These are phyloP conservation scores for Heimioporus sp. DNA, from an alignment of 768 basidiomycete genomes.

Conservation along the genomic window DNA sequence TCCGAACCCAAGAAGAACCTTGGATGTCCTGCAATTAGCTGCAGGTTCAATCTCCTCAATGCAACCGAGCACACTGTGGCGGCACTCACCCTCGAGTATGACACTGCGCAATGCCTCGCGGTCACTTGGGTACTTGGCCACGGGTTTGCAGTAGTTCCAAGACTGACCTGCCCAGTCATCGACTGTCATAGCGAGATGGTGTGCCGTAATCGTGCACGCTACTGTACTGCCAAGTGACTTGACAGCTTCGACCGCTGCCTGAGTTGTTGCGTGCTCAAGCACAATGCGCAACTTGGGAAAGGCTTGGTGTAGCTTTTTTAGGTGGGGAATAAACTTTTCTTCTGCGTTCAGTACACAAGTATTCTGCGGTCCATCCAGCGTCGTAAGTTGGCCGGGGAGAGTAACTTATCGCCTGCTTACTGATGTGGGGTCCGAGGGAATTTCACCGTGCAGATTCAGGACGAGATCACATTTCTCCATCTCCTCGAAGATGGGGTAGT, in stretches of 20 bases:
- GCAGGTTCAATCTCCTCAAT: neutral
- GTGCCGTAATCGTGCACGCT: conserved; percentile 95
- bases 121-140: conserved; percentile 95
- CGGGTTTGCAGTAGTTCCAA: conserved; percentile 96
- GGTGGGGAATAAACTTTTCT: conserved; percentile 81
- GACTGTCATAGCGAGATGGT: conserved; percentile 90
- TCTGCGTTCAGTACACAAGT: conserved; percentile 94
- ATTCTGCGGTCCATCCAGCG: conserved; percentile 48
- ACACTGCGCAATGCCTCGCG: conserved; percentile 77
- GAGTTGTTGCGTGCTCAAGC: conserved; percentile 94
- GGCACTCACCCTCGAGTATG: conserved; percentile 61
- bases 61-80: neutral
- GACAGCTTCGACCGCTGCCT: conserved; percentile 86
- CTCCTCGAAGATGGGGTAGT: conserved; percentile 89
- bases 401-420: conserved; percentile 34
- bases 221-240: conserved; percentile 77
- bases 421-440: conserved; percentile 76
- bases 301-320: conserved; percentile 71
- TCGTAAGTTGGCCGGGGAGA: neutral
- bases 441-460: conserved; percentile 94
- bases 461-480: conserved; percentile 96
- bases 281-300: conserved; percentile 95
- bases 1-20: conserved; percentile 98
- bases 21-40: conserved; percentile 62
- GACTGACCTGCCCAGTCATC: conserved; percentile 97